phyloP scores from a whole-genome alignment of 2,329 filamentous ascomycete species.

The Rhinocladiella similis region DNA sequence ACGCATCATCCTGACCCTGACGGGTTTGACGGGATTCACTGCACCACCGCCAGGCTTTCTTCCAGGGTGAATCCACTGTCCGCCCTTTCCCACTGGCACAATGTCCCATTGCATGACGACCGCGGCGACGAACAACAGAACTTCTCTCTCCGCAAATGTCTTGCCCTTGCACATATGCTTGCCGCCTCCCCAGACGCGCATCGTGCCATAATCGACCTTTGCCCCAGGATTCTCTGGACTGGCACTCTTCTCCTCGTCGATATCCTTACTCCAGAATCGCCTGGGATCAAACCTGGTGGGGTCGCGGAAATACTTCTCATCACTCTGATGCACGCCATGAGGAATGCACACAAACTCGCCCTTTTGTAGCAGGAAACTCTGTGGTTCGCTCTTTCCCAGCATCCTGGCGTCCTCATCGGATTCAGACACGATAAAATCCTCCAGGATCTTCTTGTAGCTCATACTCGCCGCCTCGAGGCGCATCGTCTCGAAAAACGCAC shows the following conservation, averaged over 20 bases:
- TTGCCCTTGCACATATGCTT: constrained; percentile 52
- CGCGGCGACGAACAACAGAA: constrained; percentile 52
- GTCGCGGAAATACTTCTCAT: constrained; percentile 34
- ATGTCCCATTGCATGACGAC: constrained; percentile 60
- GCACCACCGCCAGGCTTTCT: constrained; percentile 51
- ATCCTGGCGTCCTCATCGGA: constrained; percentile 39
- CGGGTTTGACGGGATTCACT: constrained; percentile 52
- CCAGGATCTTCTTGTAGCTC: constrained; percentile 43
- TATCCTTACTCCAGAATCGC: constrained; percentile 42
- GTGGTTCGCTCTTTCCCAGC: constrained; percentile 31
- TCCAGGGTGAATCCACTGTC: constrained; percentile 52
- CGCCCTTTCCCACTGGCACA: constrained; percentile 43
- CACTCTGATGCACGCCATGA: constrained; percentile 46
- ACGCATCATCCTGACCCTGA: constrained; percentile 55
- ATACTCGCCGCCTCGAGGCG: constrained; percentile 45
- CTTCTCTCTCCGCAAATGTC: constrained; percentile 52
- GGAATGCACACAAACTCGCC: constrained; percentile 47
- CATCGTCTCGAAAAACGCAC: constrained; percentile 48
- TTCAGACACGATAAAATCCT: constrained; percentile 42
- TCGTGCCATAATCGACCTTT: constrained; percentile 42
- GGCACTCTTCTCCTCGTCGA: constrained; percentile 29
- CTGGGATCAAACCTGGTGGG: constrained; percentile 46
- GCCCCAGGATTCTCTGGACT: constrained; percentile 24
- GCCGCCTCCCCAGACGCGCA: constrained; percentile 53
- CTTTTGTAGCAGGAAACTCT: constrained; percentile 42